Base-by-base conservation (phyloP, 805 yeast species). In the Blastobotrys mokoenaii region DNA sequence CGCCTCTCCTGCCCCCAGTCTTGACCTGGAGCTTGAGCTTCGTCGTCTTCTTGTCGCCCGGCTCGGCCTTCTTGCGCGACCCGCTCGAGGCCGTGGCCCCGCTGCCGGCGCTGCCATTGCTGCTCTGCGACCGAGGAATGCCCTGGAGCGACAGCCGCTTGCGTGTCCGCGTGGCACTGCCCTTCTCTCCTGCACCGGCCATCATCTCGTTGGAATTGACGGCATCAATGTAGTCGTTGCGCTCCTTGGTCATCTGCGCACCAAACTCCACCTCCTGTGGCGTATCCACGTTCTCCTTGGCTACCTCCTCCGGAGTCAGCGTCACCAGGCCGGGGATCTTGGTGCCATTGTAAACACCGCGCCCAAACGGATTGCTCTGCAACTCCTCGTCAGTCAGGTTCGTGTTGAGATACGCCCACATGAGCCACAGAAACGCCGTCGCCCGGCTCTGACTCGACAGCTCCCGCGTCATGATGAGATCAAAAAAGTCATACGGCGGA, bases 341-440 rank as follows among this genome's bases (percentile, higher is more conserved):
- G 8, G 70, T 59, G 22, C 76, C 71, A 17, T 47, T 55, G 11
- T 50, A 56, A 15, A 50, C 55, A 12, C 57, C 62, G 15, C 39
- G 33, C 3, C 73, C 73, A 59, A 80, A 82, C n/a, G 89, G 89
- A 53, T 82, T 82, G 4, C 50, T 44, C 0, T 57, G 61, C 12
- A 82, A 55, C 46, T 74, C 76, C 22, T 72, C 79, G 1, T 70
- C 66, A 1, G 72, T 60, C 50, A 84, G 69, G 47, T 75, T 72
- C 0, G 96, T 84, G 58, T 90, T 96, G 51, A 84, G 66, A 56
- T 82, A 85, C 1, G 85, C 74, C 67, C 86, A 89, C 37, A 86
- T 57, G 32, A 90, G 65, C 97, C 97, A 90, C 48, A 90, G 62
- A 51, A 90, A 80, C 33, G 93, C 71, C 44, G 72, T 66, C 1